A percentile compares a stretch with the other conserved stretches of the same genome.
Conservation (phyloP, 371 early-diverging fungal genomes). For the Mucor ambiguus region DNA sequence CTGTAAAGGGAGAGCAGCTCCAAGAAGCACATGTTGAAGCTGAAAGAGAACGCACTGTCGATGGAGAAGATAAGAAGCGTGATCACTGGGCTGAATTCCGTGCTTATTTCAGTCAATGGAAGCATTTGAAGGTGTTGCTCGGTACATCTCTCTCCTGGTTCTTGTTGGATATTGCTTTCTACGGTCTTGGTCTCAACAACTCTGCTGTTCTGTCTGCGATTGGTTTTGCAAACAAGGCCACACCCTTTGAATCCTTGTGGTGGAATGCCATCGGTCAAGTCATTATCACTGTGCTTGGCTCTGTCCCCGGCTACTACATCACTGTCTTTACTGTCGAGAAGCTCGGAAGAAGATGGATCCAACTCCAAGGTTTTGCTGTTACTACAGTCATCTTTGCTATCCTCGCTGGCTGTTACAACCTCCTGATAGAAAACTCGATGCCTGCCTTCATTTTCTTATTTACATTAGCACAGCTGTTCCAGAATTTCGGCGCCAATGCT, state of each 20-base stretch:
- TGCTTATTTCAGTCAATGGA: constrained; percentile 50
- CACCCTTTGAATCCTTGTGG: constrained; percentile 13
- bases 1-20: constrained; percentile 23
- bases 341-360: constrained; percentile 81
- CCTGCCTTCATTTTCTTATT: constrained; percentile 70
- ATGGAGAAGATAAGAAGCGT: not conserved
- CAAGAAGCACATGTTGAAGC: constrained; percentile 18
- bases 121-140: constrained; percentile 49
- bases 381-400: constrained; percentile 43
- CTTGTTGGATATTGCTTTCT: constrained; percentile 77
- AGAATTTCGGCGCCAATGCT: constrained; percentile 83
- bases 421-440: constrained; percentile 47
- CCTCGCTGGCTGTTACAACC: constrained; percentile 43
- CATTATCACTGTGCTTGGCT: constrained; percentile 78
- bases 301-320: constrained; percentile 85
- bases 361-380: constrained; percentile 66
- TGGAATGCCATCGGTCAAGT: constrained; percentile 59
- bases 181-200: constrained; percentile 77
- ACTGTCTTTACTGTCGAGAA: constrained; percentile 78
- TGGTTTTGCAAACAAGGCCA: constrained; percentile 41
- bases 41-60: constrained; percentile 13
- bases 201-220: constrained; percentile 57
- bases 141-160: constrained; percentile 62
- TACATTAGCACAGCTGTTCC: constrained; percentile 81
- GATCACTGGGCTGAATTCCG: constrained; percentile 47